Base-by-base conservation (phyloP, 2,329 filamentous ascomycete genomes). In the Claviceps fusiformis region DNA sequence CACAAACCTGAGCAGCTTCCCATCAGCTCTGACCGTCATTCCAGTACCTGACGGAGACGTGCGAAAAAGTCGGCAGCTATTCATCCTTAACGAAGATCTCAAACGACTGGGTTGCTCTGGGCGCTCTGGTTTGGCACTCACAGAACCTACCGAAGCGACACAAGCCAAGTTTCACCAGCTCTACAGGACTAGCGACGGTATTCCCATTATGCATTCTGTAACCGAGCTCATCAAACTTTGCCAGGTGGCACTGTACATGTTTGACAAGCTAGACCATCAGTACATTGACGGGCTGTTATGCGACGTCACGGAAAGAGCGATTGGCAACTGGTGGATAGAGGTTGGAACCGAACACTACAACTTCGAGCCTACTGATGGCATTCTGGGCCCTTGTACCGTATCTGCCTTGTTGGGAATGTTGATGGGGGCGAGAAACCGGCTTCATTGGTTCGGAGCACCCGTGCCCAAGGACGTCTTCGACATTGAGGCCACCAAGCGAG, bases 241-340 rank as follows among this genome's bases (percentile, higher is more conserved):
- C 62, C 93, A 98, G 68, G 82, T 89, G 39, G 90, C 93, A 0
- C 73, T 98, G 57, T 85, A 88, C 64, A 75, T 96, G 57, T 98
- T 96, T 69, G 88, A 86, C 54, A 89, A 91, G 67, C 74, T 97
- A 6, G 85, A 88, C n/a, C 79, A 85, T 35, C 87, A 91, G 60
- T 97, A 95, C 66, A 87, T 89, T 8, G 93, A 98, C 64, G 93
- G 93, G 0, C 72, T 96, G 29, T 78, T 98, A 3, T 98, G 93
- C 67, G 93, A 98, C 71, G 77, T 93, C 47, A 97, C 93, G 0
- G 93, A 98, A 68, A 85, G 80, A 58, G 89, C 91, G 1, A 83
- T 97, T 62, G 86, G 85, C 58, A 88, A 96, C 67, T 98, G 93
- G 93, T 97, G 93, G 93, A 85, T 87, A 1, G 89, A 95, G 63